These are phyloP conservation scores for Mallotus repandus DNA, from an alignment of 441 rosid species.

Conservation along the genomic window DNA sequence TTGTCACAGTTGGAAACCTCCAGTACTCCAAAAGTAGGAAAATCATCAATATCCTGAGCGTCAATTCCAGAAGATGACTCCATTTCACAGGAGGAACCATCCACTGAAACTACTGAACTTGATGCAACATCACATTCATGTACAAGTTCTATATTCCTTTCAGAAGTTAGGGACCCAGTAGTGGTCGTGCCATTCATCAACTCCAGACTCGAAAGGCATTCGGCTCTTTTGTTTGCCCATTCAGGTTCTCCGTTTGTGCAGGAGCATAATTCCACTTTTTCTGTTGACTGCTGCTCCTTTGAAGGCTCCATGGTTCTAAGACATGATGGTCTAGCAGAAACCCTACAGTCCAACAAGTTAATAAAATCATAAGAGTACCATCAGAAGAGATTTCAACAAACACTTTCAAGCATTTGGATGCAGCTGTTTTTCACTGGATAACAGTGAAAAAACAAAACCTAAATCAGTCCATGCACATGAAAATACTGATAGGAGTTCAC, in stretches of 20 bases:
- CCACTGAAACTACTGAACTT: slow-evolving; percentile 29
- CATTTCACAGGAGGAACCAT: slow-evolving; percentile 15
- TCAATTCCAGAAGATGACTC: slow-evolving; percentile 13
- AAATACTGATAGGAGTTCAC: neutral
- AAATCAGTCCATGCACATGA: neutral
- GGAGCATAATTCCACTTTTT: slow-evolving; percentile 25
- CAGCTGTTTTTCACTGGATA: neutral
- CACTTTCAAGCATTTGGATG: neutral
- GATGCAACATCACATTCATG: slow-evolving; percentile 18
- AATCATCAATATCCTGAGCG: slow-evolving; percentile 24
- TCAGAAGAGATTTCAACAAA: neutral
- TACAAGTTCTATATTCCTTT: slow-evolving; percentile 16
- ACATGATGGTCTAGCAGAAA: slow-evolving; percentile 60
- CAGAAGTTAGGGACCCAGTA: slow-evolving; percentile 24
- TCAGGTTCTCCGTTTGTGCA: slow-evolving; percentile 19
- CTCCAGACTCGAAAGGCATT: slow-evolving; percentile 25
- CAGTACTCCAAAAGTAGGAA: slow-evolving; percentile 16
- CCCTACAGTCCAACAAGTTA: slow-evolving; percentile 36
- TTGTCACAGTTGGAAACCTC: slow-evolving; percentile 20
- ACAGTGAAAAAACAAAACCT: neutral
- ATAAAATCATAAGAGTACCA: neutral
- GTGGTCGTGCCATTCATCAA: slow-evolving; percentile 17
- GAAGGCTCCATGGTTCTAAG: slow-evolving; percentile 42
- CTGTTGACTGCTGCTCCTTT: slow-evolving; percentile 28
- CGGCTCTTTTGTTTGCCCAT: slow-evolving; percentile 33